These are phyloP conservation scores for Pseudogymnoascus sp. DNA, from an alignment of 2,329 filamentous ascomycete species.

Conservation along the genomic window DNA sequence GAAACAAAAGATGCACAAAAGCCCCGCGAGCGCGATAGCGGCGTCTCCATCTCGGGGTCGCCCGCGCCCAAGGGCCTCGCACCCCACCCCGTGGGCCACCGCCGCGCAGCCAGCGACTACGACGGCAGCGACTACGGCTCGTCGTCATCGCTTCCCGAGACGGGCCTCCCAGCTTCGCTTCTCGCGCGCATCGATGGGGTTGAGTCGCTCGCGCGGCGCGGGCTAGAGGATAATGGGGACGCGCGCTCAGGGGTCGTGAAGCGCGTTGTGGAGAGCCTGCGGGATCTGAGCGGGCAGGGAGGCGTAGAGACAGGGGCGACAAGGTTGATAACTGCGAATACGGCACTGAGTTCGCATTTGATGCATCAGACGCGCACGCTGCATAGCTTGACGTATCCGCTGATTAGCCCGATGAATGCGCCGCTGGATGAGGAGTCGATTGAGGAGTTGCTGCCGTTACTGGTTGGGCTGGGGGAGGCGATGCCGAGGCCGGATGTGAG, in stretches of 20 bases:
- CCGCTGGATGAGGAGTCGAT: slow-evolving; percentile 57
- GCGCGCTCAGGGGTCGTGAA: slow-evolving; percentile 58
- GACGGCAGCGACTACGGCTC: slow-evolving; percentile 69
- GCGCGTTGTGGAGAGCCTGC: slow-evolving; percentile 60
- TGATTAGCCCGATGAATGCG: slow-evolving; percentile 61
- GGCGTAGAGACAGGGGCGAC: slow-evolving; percentile 64
- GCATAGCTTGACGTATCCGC: slow-evolving; percentile 61
- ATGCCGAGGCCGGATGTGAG: slow-evolving; percentile 58
- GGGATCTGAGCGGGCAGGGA: slow-evolving; percentile 65
- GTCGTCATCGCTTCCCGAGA: slow-evolving; percentile 60
- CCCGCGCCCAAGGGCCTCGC: slow-evolving; percentile 9
- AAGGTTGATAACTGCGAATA: slow-evolving; percentile 70
- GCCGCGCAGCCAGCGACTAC: slow-evolving; percentile 50
- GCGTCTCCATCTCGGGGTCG: slow-evolving; percentile 25
- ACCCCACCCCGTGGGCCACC: slow-evolving; percentile 30
- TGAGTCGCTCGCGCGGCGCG: slow-evolving; percentile 59
- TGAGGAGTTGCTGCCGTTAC: slow-evolving; percentile 60
- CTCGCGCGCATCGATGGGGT: slow-evolving; percentile 65
- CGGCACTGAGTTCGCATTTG: slow-evolving; percentile 66
- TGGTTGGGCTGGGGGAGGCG: slow-evolving; percentile 54
- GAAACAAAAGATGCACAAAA: background rate
- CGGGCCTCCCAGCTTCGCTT: slow-evolving; percentile 59
- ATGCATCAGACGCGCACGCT: slow-evolving; percentile 67
- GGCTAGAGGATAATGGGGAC: slow-evolving; percentile 58
- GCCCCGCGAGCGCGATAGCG: slow-evolving; percentile 23